phyloP scores from a whole-genome alignment of 495 filamentous ascomycete species.

The Pyrenopolyporus hunteri region DNA sequence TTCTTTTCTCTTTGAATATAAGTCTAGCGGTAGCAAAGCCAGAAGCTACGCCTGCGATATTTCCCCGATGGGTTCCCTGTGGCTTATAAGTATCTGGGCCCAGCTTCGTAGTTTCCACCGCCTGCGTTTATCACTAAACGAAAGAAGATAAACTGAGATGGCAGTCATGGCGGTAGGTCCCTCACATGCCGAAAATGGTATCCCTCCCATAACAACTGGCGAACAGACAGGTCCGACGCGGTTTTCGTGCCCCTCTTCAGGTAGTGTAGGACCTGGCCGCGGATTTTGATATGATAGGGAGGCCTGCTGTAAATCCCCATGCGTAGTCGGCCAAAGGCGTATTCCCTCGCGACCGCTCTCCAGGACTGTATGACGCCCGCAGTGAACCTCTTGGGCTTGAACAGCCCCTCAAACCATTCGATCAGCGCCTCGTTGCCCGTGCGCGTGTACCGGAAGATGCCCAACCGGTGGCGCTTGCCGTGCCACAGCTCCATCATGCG shows the following conservation, averaged over 20 bases:
- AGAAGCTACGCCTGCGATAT: too few species aligned
- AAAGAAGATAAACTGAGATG: too few species aligned
- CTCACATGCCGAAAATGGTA: not conserved
- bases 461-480: not conserved
- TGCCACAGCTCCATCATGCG: constrained; percentile 7
- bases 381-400: not conserved
- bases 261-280: not conserved
- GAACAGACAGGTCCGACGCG: not conserved
- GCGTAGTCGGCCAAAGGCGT: not conserved
- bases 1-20: too few species aligned
- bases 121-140: too few species aligned
- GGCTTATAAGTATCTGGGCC: too few species aligned
- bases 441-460: constrained; percentile 6
- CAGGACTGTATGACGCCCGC: not conserved
- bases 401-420: not conserved
- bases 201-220: not conserved
- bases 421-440: not conserved
- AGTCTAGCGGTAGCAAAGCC: too few species aligned
- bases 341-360: constrained; percentile 2
- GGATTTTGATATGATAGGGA: not conserved
- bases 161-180: not conserved
- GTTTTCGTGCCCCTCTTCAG: not conserved
- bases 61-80: too few species aligned
- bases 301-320: not conserved
- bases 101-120: too few species aligned